These are phyloP conservation scores for Ramichloridium luteum DNA, from an alignment of 2,329 filamentous ascomycete genomes.

Conservation along the genomic window DNA sequence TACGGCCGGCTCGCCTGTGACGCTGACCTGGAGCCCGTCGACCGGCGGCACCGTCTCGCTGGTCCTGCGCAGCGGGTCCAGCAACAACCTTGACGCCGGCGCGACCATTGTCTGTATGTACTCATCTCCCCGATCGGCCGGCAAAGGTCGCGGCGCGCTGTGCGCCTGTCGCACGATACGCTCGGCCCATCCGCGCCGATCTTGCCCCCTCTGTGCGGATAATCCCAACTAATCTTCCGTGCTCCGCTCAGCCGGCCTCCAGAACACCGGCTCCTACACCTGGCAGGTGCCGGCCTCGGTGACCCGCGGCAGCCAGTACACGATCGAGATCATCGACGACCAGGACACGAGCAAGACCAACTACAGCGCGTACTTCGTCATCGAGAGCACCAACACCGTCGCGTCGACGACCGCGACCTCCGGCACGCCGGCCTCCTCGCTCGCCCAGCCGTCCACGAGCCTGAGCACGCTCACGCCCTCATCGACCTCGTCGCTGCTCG, in stretches of 20 bases:
- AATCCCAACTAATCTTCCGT: constrained; percentile 5
- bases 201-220: too few species aligned
- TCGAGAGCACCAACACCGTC: constrained; percentile 35
- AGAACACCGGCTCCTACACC: constrained; percentile 38
- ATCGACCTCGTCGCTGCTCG: neutral
- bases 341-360: constrained; percentile 33
- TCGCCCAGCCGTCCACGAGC: constrained; percentile 16
- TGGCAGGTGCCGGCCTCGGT: constrained; percentile 34
- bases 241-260: constrained; percentile 29
- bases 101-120: constrained; percentile 22
- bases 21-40: constrained; percentile 36
- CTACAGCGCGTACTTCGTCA: constrained; percentile 41
- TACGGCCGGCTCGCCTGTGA: constrained; percentile 34
- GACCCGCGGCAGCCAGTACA: constrained; percentile 36
- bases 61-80: constrained; percentile 31
- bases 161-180: constrained; percentile 5
- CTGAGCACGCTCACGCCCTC: constrained; percentile 10
- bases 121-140: neutral
- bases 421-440: constrained; percentile 21
- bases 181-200: constrained; percentile 6
- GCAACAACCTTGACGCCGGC: constrained; percentile 25
- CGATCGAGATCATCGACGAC: constrained; percentile 42
- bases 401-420: constrained; percentile 17
- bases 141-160: too few species aligned
- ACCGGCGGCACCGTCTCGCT: constrained; percentile 40